Evolutionary conservation across 257 asterid genomes (phyloP), one percentile per base, ranked within the genome.

Genomic region (Nicotiana benthamiana): DNA sequence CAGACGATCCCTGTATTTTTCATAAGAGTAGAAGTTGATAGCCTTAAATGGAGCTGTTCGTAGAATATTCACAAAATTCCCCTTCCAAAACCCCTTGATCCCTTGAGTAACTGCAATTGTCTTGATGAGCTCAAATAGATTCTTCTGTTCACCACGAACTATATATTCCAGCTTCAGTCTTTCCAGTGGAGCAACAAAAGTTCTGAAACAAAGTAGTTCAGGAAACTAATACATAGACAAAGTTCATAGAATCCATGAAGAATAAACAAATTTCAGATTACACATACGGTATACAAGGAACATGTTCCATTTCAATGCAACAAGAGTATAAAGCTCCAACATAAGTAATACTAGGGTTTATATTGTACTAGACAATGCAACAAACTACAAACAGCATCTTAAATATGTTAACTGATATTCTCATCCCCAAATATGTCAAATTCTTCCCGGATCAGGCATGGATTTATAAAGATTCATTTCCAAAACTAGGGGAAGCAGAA

Each of bases 21-120:
- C 99, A 80, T 93, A 95, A 20, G 99, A 91, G 82, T 91, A 95
- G 88, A 93, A 93, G 86, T 93, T 94, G 89, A 95, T 91, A 80
- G 99, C 89, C 87, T 95, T 95, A 86, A 95, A 95, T 77, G 99
- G 98, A 54, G 99, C 99, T n/a, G 99, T 93, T 67, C 97, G 90
- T 74, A 95, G 84, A 74, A 95, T 90, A 82, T 95, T 95, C 86
- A 93, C 97, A 75, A 92, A 92, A 89, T 95, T 93, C 75, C 99
- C 99, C 90, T 89, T 95, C 98, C 99, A 95, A 83, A 95, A 92
- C 81, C 97, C 98, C 83, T 81, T 89, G 75, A 92, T 82, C 83
- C 99, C 98, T 89, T 95, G 96, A 74, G 94, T 86, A 81, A 88
- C 86, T 57, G 91, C 90, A 65, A 95, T 92, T 62, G 91, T 83